These are phyloP conservation scores for Solanum lignicaule DNA, from an alignment of 257 asterid genomes.

Conservation along the genomic window DNA sequence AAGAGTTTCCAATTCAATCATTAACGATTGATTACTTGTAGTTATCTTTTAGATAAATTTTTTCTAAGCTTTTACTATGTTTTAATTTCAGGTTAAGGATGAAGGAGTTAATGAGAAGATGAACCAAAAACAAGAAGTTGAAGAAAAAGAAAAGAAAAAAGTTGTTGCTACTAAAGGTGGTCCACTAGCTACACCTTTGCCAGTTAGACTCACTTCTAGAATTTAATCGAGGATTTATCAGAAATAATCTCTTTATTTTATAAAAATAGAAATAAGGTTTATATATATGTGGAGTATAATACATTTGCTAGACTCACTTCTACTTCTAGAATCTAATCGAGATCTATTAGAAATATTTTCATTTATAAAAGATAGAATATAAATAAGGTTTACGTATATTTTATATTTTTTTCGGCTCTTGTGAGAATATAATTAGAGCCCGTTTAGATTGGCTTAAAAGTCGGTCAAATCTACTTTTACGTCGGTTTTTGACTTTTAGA, in stretches of 20 bases:
- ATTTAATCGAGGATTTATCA: not conserved
- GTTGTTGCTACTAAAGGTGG: not conserved
- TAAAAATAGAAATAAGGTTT: not conserved
- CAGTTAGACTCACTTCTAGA: not conserved
- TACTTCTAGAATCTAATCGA: not conserved
- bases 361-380: not conserved
- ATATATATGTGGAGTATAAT: no score
- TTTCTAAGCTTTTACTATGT: not conserved
- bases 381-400: no score
- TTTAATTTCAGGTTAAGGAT: not conserved
- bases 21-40: no score
- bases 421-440: not conserved
- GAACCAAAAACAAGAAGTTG: not conserved
- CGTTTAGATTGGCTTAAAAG: no score
- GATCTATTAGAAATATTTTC: accelerated
- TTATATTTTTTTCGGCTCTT: no score
- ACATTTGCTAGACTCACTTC: not conserved
- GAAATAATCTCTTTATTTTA: not conserved
- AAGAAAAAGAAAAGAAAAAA: not conserved
- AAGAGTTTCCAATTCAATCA: no score
- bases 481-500: no score
- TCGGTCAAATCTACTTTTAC: no score
- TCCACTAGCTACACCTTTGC: not conserved
- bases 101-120: not conserved
- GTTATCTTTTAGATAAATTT: not conserved